Percentiles rank a stretch among this genome's conserved stretches.
These are phyloP conservation scores for Candida sakaeoensis DNA, from an alignment of 805 yeast genomes.

Conservation along the genomic window DNA sequence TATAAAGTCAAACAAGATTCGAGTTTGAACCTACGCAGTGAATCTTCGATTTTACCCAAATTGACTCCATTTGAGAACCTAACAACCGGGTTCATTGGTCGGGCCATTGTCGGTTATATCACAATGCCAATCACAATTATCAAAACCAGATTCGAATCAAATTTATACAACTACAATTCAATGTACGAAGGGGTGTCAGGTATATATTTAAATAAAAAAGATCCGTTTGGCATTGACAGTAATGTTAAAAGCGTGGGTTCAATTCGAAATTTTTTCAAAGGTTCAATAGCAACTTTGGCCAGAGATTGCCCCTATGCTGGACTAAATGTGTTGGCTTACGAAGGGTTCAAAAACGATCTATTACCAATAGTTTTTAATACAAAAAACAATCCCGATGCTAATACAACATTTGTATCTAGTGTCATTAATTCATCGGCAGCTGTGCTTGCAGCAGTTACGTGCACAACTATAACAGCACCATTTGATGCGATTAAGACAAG, in stretches of 20 bases:
- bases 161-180: conserved; percentile 65
- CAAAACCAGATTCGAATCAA: conserved; percentile 86
- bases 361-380: conserved; percentile 35
- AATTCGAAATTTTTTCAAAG: conserved; percentile 72
- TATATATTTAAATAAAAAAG: conserved; percentile 39
- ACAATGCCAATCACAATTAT: conserved; percentile 95
- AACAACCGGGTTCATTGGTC: conserved; percentile 68
- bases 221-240: conserved; percentile 2
- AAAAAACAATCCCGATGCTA: background rate
- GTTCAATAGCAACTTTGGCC: conserved; percentile 80
- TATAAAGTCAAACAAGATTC: conserved; percentile 11
- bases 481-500: conserved; percentile 92
- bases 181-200: conserved; percentile 55
- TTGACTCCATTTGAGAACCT: conserved; percentile 68
- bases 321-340: conserved; percentile 80
- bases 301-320: conserved; percentile 98
- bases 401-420: conserved; percentile 8
- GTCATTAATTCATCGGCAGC: conserved; percentile 75
- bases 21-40: conserved; percentile 6
- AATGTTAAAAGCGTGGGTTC: conserved; percentile 21
- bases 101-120: conserved; percentile 77
- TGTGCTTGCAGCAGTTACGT: conserved; percentile 65
- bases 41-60: conserved; percentile 52
- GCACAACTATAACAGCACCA: conserved; percentile 89
- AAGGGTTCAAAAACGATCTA: conserved; percentile 56